These are phyloP conservation scores for Papilionanthe hybrid DNA, from an alignment of 116 monocot species.

Conservation along the genomic window DNA sequence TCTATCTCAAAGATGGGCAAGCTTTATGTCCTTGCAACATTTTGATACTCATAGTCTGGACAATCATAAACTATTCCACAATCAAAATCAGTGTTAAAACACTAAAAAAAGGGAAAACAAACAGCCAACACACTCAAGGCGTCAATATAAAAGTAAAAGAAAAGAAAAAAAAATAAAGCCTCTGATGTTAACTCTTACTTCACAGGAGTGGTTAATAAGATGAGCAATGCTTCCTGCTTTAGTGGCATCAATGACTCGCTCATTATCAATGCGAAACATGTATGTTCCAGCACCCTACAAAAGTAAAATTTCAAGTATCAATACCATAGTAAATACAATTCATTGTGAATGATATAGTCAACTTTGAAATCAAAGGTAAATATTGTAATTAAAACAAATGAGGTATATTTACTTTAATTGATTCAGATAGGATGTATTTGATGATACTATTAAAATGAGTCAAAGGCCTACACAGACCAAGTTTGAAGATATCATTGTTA, in stretches of 20 bases:
- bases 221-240: conserved; percentile 97
- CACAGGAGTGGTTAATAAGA: conserved; percentile 96
- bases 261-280: conserved; percentile 96
- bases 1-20: too few relatives aligned
- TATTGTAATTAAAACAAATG: background rate
- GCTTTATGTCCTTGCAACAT: too few relatives aligned
- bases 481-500: background rate
- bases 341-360: background rate
- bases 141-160: background rate
- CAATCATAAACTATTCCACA: too few relatives aligned
- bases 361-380: background rate
- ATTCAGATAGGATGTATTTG: background rate
- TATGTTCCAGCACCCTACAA: conserved; percentile 99
- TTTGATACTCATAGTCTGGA: too few relatives aligned
- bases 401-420: background rate
- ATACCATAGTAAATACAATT: background rate
- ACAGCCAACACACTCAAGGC: too few relatives aligned
- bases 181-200: conserved; percentile 45
- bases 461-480: too few relatives aligned
- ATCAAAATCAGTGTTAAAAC: too few relatives aligned
- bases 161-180: background rate
- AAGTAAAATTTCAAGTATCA: conserved; percentile 1
- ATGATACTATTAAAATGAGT: background rate
- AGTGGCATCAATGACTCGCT: conserved; percentile 97
- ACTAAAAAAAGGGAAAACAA: too few relatives aligned